A percentile compares a stretch with the other conserved stretches of the same genome.
Conservation (phyloP, 2,329 filamentous ascomycete species). For the Clarireedia sp. region DNA sequence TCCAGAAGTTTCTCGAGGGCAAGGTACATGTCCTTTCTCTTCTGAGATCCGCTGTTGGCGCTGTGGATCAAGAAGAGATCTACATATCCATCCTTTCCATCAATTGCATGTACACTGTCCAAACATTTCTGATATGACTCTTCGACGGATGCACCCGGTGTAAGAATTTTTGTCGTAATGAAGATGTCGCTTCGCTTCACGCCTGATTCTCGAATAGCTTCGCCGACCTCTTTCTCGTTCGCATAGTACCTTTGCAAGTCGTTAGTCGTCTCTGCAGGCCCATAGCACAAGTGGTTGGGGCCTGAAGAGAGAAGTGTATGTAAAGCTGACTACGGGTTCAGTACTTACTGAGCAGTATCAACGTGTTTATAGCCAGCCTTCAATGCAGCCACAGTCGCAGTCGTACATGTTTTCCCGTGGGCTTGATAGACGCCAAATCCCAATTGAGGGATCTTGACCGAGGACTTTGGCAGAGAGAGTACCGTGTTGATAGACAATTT, state of each 20-base stretch:
- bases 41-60: background rate
- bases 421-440: conserved; percentile 10
- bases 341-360: conserved; percentile 9
- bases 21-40: conserved; percentile 5
- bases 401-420: conserved; percentile 5
- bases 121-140: conserved; percentile 5
- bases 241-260: conserved; percentile 6
- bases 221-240: conserved; percentile 6
- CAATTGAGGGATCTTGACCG: conserved; percentile 4
- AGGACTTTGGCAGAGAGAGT: background rate
- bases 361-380: conserved; percentile 2
- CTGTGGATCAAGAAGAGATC: conserved; percentile 13
- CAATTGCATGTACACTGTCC: conserved; percentile 11
- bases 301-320: too few species aligned
- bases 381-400: conserved; percentile 1
- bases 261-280: too few species aligned
- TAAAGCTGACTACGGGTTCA: background rate
- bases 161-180: conserved; percentile 9
- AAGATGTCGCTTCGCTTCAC: conserved; percentile 2
- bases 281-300: too few species aligned
- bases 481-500: background rate
- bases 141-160: background rate
- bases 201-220: conserved; percentile 1
- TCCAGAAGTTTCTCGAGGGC: conserved; percentile 4
- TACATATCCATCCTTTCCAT: conserved; percentile 12